Evolutionary conservation across 2,329 filamentous ascomycete genomes (phyloP), one percentile per base, ranked within the genome.

Genomic region (Aspergillus tubingensis): DNA sequence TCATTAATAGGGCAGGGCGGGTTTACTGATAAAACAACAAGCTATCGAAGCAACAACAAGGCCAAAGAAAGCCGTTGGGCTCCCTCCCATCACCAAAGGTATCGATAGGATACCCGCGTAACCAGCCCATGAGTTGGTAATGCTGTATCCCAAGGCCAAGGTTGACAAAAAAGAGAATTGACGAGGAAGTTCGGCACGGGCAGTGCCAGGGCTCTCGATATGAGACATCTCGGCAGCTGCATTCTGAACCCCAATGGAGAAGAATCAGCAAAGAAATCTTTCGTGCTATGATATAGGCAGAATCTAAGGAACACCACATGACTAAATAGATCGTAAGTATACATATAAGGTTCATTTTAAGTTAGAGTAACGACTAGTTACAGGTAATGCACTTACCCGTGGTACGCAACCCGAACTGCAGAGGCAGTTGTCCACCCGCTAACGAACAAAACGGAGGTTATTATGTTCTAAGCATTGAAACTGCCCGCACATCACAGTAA

Each of bases 61-160:
- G 2, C 65, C 71, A 17, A 60, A 71, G 19, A 74, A 58, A 15
- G 70, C 62, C 0, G 55, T 62, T 38, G 68, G 68, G 1, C 70
- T 65, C 7, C 68, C 71, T 1, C 71, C 73, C 39, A 65, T 59
- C 3, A 62, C 17, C 11, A 74, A 50, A 11, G 65, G 64, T 11
- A 60, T 62, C 3, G 61, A 54, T 23, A 72, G 63, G 8, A 57
- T 65, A 3, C 65, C 66, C 7, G 65, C 60, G 48, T 70, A 73
- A 4, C 67, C 72, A 8, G 72, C 50, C 72, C 73, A 76, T 11
- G 71, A 70, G 57, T 74, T 76, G 2, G 70, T 73, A 32, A 73
- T 69, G 23, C 58, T 65, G 41, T 71, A 72, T 8, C 65, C 70
- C 7, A 73, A 59, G 5, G 68, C 64, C 11, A 72, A 32, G 5